Base-by-base conservation (phyloP, 768 basidiomycete genomes). In the Hemileccinum rubropunctum region DNA sequence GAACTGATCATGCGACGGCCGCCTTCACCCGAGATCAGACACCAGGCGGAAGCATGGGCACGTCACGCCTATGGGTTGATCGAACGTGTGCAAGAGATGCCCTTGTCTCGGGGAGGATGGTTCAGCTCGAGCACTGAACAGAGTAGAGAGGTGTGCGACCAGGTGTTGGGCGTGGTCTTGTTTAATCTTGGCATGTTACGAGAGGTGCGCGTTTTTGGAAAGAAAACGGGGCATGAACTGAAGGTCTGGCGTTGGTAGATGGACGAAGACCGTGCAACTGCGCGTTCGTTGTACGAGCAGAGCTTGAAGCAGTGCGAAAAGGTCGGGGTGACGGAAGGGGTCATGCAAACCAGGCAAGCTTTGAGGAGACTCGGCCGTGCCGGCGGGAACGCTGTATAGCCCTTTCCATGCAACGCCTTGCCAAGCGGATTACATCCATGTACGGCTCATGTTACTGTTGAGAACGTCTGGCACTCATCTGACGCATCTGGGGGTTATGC, bases 1-100 rank as follows among this genome's bases (percentile, higher is more conserved):
- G 73, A 73, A 39, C 48, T 74, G 35, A 63, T 74, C 53, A 69
- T 73, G 61, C 68, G 69, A 40, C 64, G 57, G 15, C 53, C 66
- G 1, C 73, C 72, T 3, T 66, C 73, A 13, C 68, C 71, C 0
- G 66, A 67, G 12, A 61, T 65, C 30, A 58, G 73, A 26, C 62
- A 66, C 35, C 71, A 72, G 47, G 84, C 86, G 1, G 83, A 86
- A 57, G 67, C 75, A 1, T 87, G 84, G 83, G 80, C 82, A 4
- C 71, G 70, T 28, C 79, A 81, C 55, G 80, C 78, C 0, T 54
- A 73, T 30, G 64, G 59, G 1, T 50, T 69, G 27, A 64, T 74
- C 33, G 65, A 70, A 33, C 57, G 60, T 10, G 65, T 62, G 1
- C 57, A 61, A 28, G 51, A 45, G 18, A 39, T 20, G 32, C 56